Base-by-base conservation (phyloP, 1,284 basidiomycete species). In the Erythrobasidium hasegawianum region DNA sequence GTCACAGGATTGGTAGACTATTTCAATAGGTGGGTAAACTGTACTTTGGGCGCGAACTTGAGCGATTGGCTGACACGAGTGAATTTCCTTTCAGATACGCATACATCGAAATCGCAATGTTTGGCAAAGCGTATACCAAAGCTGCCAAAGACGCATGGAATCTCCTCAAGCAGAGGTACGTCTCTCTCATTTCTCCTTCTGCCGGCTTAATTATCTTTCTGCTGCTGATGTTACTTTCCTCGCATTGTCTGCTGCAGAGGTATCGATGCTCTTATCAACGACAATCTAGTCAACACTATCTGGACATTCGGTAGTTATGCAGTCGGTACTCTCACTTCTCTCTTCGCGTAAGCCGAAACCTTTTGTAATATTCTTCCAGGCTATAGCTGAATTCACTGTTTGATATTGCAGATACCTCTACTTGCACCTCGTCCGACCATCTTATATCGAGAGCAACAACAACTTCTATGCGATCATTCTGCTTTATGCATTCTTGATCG, bases 101-200 rank as follows among this genome's bases (percentile, higher is more conserved):
- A 79, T 88, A 89, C 75, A 90, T 93, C 72, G 87, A 91, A 74
- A 89, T 90, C 68, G 73, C 50, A 2, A 43, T 94, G 1, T 94
- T 92, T 76, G 91, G 91, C 26, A 94, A 95, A 78, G 79, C 85
- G 1, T 95, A 94, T 73, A 71, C 76, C 59, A 41, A 64, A 22
- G 91, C 91, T n/a, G 89, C 91, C 2, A 91, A 89, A 77, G 89
- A 92, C 75, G 91, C 91, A 0, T 95, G 89, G 89, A 81, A 83
- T n/a, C 76, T 93, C 60, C 85, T 94, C 79, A 86, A 84, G 73
- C 87, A 93, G 74, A 84, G 43, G 43, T 47, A 16, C 43, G 43
- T n/a, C n/a, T n/a, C 22, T 24, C n/a, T n/a, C n/a, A n/a, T n/a
- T n/a, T n/a, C n/a, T n/a, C n/a, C n/a, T n/a, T n/a, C n/a, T n/a